Base-by-base conservation (phyloP, 2,329 filamentous ascomycete species). In the Neoarthrinium moseri region DNA sequence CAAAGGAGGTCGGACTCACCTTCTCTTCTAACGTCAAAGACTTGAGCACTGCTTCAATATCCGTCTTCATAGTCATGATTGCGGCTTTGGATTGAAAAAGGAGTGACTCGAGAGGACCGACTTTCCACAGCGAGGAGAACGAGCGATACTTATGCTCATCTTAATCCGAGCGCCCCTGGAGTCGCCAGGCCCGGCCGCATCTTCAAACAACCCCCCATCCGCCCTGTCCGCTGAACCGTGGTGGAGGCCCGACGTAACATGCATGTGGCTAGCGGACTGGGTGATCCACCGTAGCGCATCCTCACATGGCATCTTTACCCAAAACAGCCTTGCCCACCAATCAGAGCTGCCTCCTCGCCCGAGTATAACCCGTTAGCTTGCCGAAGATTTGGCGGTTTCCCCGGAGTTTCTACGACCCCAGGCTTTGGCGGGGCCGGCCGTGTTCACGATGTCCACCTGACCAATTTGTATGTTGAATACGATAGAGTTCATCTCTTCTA, bases 1-100 rank as follows among this genome's bases (percentile, higher is more conserved):
- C 26, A 29, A 11, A 35, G 11, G 8, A 17, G 32, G 21, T 7
- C 17, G 10, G 18, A 29, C 29, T 15, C 23, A 42, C 43, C 43
- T 49, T 49, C 39, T 49, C 47, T 21, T 46, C 47, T 8, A 49
- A 33, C 12, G 47, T 49, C 22, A 49, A 32, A 4, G 32, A 44
- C 21, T 47, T 42, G 24, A 50, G 45, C n/a, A 50, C 34, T 20
- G 48, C 45, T 21, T 47, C 48, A 13, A 50, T 18, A 20, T 47
- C 44, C 32, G 38, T 43, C 37, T n/a, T 29, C 26, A 26, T 29
- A 13, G 34, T 24, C 40, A 43, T 11, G n/a, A n/a, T n/a, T 43
- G 39, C n/a, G n/a, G n/a, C n/a, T n/a, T n/a, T n/a, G n/a, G n/a
- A n/a, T n/a, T n/a, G n/a, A n/a, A n/a, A n/a, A n/a, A n/a, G n/a